phyloP scores from a whole-genome alignment of 2,329 filamentous ascomycete species.

The Akanthomyces uredinophilus region DNA sequence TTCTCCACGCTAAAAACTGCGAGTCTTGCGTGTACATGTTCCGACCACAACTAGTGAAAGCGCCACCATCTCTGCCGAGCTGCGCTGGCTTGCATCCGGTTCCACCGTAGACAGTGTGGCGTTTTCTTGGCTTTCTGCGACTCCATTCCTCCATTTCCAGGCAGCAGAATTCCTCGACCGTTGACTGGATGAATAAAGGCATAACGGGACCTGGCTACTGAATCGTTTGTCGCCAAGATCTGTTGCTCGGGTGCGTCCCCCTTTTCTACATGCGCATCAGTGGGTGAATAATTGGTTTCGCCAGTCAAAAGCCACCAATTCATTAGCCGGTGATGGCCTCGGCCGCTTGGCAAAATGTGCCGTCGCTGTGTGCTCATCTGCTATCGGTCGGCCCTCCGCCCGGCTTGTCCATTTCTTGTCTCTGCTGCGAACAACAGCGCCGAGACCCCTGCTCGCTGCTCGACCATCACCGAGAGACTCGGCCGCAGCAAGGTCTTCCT shows the following conservation, averaged over 20 bases:
- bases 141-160: slow-evolving; percentile 1
- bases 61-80: slow-evolving; percentile 1
- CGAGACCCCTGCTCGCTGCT: background rate
- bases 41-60: background rate
- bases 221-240: background rate
- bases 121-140: background rate
- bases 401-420: no score
- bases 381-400: no score
- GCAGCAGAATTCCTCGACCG: slow-evolving; percentile 4
- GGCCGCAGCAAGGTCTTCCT: background rate
- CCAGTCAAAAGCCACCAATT: no score
- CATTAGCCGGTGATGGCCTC: no score
- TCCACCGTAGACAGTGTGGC: slow-evolving; percentile 3
- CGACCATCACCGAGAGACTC: background rate
- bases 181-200: background rate
- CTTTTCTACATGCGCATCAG: no score
- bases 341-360: no score
- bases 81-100: background rate
- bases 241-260: no score
- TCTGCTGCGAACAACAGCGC: background rate
- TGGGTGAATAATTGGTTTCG: no score
- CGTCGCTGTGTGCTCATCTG: no score
- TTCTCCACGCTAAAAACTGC: no score
- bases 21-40: no score
- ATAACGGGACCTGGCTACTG: background rate